phyloP scores from a whole-genome alignment of 2,329 filamentous ascomycete genomes.

The Fusarium liriodendri region DNA sequence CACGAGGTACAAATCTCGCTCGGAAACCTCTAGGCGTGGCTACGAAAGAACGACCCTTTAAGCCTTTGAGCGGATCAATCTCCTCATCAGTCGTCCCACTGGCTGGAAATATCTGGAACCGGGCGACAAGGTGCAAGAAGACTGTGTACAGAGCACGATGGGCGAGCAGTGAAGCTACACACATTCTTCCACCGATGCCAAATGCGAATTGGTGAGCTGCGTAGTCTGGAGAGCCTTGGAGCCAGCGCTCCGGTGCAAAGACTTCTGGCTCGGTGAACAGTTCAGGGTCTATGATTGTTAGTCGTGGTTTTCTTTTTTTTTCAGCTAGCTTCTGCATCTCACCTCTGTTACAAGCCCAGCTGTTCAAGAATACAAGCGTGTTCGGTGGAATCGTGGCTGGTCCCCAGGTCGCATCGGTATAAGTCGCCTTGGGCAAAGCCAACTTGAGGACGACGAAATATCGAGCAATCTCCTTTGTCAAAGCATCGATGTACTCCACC shows the following conservation, averaged over 20 bases:
- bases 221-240: constrained; percentile 45
- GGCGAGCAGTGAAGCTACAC: constrained; percentile 63
- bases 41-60: constrained; percentile 23
- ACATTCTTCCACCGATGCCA: constrained; percentile 66
- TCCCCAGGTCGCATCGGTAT: constrained; percentile 39
- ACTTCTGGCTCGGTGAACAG: constrained; percentile 74
- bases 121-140: constrained; percentile 62
- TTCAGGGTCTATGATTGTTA: constrained; percentile 56
- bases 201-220: constrained; percentile 64
- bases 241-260: constrained; percentile 64
- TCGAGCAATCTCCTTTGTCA: constrained; percentile 73
- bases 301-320: neutral
- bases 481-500: constrained; percentile 71
- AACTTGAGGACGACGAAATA: constrained; percentile 75
- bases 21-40: constrained; percentile 23
- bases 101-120: constrained; percentile 49
- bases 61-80: constrained; percentile 38
- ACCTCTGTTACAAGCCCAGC: constrained; percentile 46
- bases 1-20: constrained; percentile 27
- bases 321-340: neutral
- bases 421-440: constrained; percentile 67
- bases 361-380: constrained; percentile 54
- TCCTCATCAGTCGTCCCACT: constrained; percentile 21
- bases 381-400: constrained; percentile 61
- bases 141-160: constrained; percentile 65